Base-by-base conservation (phyloP, 768 basidiomycete species). In the Amanita pallidorosea region DNA sequence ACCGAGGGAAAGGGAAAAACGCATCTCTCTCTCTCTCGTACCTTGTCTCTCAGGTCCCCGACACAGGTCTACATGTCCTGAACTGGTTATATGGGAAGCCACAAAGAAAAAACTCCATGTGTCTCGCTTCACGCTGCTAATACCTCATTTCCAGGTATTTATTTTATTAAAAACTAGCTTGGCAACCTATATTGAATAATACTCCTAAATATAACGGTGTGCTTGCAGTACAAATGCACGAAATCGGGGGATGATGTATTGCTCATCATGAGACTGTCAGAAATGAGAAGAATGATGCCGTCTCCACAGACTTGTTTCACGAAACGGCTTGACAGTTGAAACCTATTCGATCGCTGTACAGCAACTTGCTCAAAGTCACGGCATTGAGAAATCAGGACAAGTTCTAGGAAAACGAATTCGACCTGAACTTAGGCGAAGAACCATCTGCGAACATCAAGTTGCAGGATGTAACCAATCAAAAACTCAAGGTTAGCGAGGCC, bases 111-210 rank as follows among this genome's bases (percentile, higher is more conserved):
- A 27, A 34, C 11, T 15, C 34, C 4, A 23, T 0, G 47, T 11
- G 4, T 42, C 13, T 37, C 35, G 34, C 12, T 2, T 36, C 35
- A 12, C 20, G 5, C 22, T 22, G 20, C 18, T 23, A 1, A 42
- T 22, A 11, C 7, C 22, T n/a, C n/a, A n/a, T 33, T 25, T 17
- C 11, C 6, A 49, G 47, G 25, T 49, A 2, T 23, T 17, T 35
- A 20, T 49, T 9, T 22, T 49, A n/a, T n/a, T n/a, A n/a, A 27
- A 49, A 49, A 37, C 47, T 38, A 37, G 37, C 27, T 9, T 49
- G 47, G 47, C 34, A 37, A 5, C 47, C 27, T n/a, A 11, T 3
- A 7, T 8, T 17, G n/a, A 17, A 37, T n/a, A n/a, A n/a, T 25
- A 25, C 25, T 6, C 25, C 25, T 25, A 6, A 25, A n/a, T 15